Base-by-base conservation (phyloP, 345 rosid species). In the Boechera retrofracta region DNA sequence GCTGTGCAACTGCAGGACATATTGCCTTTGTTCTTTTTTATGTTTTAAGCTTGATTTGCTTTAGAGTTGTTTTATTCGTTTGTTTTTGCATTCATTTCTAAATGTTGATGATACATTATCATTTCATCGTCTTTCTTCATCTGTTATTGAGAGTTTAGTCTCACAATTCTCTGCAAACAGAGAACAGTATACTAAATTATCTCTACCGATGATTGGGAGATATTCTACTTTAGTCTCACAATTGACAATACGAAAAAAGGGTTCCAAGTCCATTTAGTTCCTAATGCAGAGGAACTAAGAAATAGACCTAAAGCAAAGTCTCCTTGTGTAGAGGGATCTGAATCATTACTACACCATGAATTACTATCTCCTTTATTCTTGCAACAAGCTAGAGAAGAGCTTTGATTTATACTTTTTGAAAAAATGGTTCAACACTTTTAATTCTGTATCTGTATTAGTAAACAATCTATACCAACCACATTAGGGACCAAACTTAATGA, bases 401-500 rank as follows among this genome's bases (percentile, higher is more conserved):
- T 41, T 51, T 61, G 65, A 69, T 77, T 70, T 77, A 53, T 77
- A 77, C 59, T 70, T 10, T 3, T 10, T 2, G 26, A 6, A 26
- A 53, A 62, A 53, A 32, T 47, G 45, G 65, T 77, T 63, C 76
- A 61, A 41, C 39, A 61, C n/a, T 75, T 66, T 56, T 31, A 28
- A 49, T 67, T 53, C 29, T 53, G 79, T 69, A 52, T 60, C 56
- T 39, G 61, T 76, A 69, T 69, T 45, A 55, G 66, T 77, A 77
- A 70, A 77, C 65, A 70, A 77, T 77, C 72, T 77, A 71, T 76
- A 76, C 75, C 69, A 53, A 31, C 48, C 67, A 75, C 72, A 45
- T 56, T 1, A 75, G 6, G 24, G 70, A 38, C 61, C 55, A 70
- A 47, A 60, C 59, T 72, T 55, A 68, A 51, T 45, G 48, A 63